Conservation (phyloP, 768 basidiomycete genomes). For the Lactarius indigo region DNA sequence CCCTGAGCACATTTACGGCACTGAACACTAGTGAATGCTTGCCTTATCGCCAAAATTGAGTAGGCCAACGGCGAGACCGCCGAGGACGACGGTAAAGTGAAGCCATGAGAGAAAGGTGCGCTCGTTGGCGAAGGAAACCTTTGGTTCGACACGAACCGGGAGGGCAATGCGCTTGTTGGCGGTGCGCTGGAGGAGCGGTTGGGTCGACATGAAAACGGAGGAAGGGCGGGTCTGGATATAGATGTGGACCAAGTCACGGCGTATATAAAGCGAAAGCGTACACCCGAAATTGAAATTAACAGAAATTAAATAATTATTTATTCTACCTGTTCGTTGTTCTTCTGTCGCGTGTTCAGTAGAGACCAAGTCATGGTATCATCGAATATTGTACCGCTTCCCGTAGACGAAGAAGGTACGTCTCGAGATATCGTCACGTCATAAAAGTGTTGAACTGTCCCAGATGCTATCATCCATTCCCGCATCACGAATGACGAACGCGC, state of each 20-base stretch:
- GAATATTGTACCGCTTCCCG: constrained; percentile 44
- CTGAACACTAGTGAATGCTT: constrained; percentile 22
- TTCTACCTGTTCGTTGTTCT: not conserved
- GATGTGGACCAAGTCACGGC: not conserved
- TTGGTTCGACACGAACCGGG: constrained; percentile 91
- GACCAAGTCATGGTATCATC: constrained; percentile 13
- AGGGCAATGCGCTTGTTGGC: constrained; percentile 93
- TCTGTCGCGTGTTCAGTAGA: too few species aligned
- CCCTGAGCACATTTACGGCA: constrained; percentile 5
- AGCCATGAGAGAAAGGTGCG: constrained; percentile 98
- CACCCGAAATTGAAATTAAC: not conserved
- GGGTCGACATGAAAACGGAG: constrained; percentile 75
- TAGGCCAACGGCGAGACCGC: constrained; percentile 91
- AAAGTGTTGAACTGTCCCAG: constrained; percentile 36
- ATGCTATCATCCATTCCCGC: constrained; percentile 74
- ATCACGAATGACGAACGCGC: constrained; percentile 82
- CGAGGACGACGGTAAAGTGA: constrained; percentile 96
- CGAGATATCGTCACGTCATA: not conserved
- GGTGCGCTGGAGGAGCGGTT: constrained; percentile 94
- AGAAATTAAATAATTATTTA: not conserved
- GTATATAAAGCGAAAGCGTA: not conserved
- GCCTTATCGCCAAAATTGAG: constrained; percentile 98
- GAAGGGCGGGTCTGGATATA: not conserved
- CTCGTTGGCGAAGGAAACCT: constrained; percentile 93
- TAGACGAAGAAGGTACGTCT: constrained; percentile 60